phyloP scores from a whole-genome alignment of 2,329 filamentous ascomycete species.

The Claviceps sp. region DNA sequence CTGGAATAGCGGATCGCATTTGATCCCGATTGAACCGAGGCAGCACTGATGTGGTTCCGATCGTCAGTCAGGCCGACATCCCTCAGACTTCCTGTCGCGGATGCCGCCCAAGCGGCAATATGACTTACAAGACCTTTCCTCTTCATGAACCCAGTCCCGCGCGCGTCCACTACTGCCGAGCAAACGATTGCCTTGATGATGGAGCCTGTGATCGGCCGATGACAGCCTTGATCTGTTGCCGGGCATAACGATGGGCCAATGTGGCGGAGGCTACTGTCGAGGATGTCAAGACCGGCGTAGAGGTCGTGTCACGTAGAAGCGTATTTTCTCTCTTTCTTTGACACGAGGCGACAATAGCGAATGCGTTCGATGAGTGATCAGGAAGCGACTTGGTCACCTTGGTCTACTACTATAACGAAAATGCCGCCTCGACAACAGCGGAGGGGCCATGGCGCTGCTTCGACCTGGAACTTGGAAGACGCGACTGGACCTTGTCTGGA shows the following conservation, averaged over 20 bases:
- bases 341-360: too few relatives aligned
- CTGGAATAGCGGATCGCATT: slow-evolving; percentile 53
- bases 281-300: too few relatives aligned
- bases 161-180: slow-evolving; percentile 9
- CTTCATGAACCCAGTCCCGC: slow-evolving; percentile 27
- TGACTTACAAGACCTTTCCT: slow-evolving; percentile 30
- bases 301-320: too few relatives aligned
- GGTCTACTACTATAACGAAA: too few relatives aligned
- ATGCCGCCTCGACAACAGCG: too few relatives aligned
- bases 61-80: not conserved
- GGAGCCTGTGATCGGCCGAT: slow-evolving; percentile 18
- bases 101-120: not conserved
- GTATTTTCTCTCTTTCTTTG: too few relatives aligned
- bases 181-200: slow-evolving; percentile 10
- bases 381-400: too few relatives aligned
- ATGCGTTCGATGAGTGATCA: too few relatives aligned
- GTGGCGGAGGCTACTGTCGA: not conserved
- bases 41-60: slow-evolving; percentile 37
- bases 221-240: slow-evolving; percentile 15
- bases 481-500: too few relatives aligned
- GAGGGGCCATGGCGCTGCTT: too few relatives aligned
- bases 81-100: not conserved
- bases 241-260: slow-evolving; percentile 4
- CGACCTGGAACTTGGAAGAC: too few relatives aligned
- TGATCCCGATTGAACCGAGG: slow-evolving; percentile 45